Conservation (phyloP, 1,139 yeast species). For the Candida sojae region DNA sequence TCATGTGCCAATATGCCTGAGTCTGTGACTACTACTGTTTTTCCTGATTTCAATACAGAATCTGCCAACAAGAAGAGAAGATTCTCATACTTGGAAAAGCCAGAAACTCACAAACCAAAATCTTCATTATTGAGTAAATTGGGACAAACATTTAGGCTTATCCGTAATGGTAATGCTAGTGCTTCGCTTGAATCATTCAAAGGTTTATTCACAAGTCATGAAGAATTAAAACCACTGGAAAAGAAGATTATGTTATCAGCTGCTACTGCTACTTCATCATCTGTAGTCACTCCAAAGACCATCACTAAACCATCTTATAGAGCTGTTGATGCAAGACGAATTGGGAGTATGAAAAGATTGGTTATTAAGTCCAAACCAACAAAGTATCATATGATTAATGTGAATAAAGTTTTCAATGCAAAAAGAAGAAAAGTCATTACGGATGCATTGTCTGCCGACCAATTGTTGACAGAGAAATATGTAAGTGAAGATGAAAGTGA, state of each 20-base stretch:
- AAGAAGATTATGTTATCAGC: constrained; percentile 14
- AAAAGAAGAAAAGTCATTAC: constrained; percentile 34
- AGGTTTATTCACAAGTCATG: constrained; percentile 27
- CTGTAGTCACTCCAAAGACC: constrained; percentile 15
- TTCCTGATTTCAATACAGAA: constrained; percentile 17
- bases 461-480: constrained; percentile 17
- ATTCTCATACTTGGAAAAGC: constrained; percentile 19
- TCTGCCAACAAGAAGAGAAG: constrained; percentile 20
- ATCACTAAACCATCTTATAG: constrained; percentile 16
- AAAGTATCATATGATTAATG: constrained; percentile 45
- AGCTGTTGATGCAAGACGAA: constrained; percentile 17
- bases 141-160: constrained; percentile 40
- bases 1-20: constrained; percentile 23
- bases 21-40: constrained; percentile 39
- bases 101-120: constrained; percentile 11
- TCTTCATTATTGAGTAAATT: constrained; percentile 35
- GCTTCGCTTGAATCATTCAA: constrained; percentile 18
- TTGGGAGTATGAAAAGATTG: constrained; percentile 32
- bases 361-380: constrained; percentile 45
- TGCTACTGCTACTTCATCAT: constrained; percentile 5
- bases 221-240: constrained; percentile 19
- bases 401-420: constrained; percentile 40
- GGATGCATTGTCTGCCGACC: constrained; percentile 18
- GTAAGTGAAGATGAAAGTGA: constrained; percentile 22
- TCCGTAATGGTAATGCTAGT: constrained; percentile 22